These are phyloP conservation scores for Russula abietina DNA, from an alignment of 768 basidiomycete species.

Conservation along the genomic window DNA sequence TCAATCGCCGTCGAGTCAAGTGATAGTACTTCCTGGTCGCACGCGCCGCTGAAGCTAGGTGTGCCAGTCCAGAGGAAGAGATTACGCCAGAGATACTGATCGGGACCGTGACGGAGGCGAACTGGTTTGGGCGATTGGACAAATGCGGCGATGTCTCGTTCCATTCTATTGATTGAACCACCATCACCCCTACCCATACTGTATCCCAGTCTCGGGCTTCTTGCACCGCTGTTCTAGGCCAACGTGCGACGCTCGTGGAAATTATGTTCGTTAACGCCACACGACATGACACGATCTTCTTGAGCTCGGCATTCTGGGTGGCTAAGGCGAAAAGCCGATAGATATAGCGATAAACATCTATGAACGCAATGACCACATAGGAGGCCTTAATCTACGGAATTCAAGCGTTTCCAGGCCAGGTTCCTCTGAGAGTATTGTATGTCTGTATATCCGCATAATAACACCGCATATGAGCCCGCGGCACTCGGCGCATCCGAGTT, in stretches of 20 bases:
- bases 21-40: constrained; percentile 16
- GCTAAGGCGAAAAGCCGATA: constrained; percentile 58
- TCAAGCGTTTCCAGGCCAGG: constrained; percentile 1
- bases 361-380: background rate
- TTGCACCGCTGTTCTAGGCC: background rate
- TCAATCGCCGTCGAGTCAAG: constrained; percentile 17
- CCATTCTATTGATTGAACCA: too few species aligned
- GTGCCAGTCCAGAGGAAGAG: constrained; percentile 43
- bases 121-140: constrained; percentile 42
- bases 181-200: too few species aligned
- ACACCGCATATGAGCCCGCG: constrained; percentile 51
- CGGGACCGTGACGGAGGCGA: constrained; percentile 46
- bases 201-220: background rate
- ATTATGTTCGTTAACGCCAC: background rate
- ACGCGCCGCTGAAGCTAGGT: constrained; percentile 21
- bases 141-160: constrained; percentile 47
- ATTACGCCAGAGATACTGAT: constrained; percentile 63
- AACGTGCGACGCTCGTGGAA: too few species aligned
- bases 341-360: constrained; percentile 74
- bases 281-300: background rate
- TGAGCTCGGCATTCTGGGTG: constrained; percentile 47
- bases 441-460: constrained; percentile 55
- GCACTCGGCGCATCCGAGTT: constrained; percentile 69
- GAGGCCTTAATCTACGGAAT: too few species aligned
- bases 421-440: constrained; percentile 37